Evolutionary conservation across 495 filamentous ascomycete genomes (phyloP), one percentile per base, ranked within the genome.

Genomic region (Aspergillus diversus): DNA sequence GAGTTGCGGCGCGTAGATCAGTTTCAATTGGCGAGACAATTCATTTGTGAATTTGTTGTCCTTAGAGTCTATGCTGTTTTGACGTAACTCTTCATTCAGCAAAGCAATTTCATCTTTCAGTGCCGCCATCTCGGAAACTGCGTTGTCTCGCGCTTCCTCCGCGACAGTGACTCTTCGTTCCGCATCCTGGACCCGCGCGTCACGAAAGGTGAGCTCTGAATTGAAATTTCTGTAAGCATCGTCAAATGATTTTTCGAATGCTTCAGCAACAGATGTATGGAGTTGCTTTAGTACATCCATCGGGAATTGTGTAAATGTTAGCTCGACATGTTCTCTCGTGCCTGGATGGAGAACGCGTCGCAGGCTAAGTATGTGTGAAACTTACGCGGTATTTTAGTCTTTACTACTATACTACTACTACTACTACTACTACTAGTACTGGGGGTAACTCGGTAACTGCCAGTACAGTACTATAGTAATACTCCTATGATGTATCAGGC

Each of bases 231-330:
- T 65, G 54, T 73, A 74, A 13, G 77, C 77, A 60, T 69, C 54
- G 33, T 72, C 65, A 55, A 81, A 77, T 5, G 69, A 69, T 5
- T 61, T 58, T 46, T 76, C 72, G 49, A 70, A 75, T 27, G 63
- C 58, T 49, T 72, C 63, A 21, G 74, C 59, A 47, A 78, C 52
- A 46, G 77, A 73, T 47, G 59, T 57, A 32, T 75, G 76, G 53
- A 81, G 72, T 33, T 70, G 69, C 56, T 71, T 73, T n/a, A 81
- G 47, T 33, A 70, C 47, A 27, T 81, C 78, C 78, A 81, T 81
- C 12, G 47, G 16, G 7, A 50, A 1, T 50, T 50, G 16, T 50
- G 46, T 17, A 16, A 49, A 49, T 5, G 5, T 5, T 49, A 0
- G 15, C 13, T 49, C 7, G 47, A 50, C n/a, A 17, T n/a, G 8